Conservation (phyloP, 192 early-diverging fungal species). For the Backusella mclennaniae region DNA sequence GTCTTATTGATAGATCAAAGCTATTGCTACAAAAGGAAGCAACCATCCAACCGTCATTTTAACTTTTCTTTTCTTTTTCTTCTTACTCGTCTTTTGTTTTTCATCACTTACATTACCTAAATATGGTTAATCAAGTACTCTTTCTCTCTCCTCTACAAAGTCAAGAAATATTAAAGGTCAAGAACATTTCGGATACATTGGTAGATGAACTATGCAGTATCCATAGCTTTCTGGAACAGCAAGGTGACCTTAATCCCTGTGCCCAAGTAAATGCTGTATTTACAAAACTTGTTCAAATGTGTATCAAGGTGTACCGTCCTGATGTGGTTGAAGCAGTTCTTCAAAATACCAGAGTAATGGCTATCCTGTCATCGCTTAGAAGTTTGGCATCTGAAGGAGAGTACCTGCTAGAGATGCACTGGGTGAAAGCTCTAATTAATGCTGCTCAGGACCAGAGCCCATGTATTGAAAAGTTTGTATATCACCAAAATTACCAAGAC, state of each 20-base stretch:
- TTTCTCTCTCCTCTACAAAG: neutral
- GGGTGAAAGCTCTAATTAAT: neutral
- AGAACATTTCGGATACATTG: neutral
- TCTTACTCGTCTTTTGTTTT: neutral
- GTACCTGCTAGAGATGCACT: conserved; percentile 20
- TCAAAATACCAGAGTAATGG: neutral
- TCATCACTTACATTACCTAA: neutral
- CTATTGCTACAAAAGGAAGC: neutral
- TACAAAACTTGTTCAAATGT: conserved; percentile 21
- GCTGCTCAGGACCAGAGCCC: neutral
- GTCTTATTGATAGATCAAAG: neutral
- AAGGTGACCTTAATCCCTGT: neutral
- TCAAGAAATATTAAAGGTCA: neutral
- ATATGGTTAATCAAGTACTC: neutral
- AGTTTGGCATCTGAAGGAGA: conserved; percentile 21
- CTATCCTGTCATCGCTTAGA: conserved; percentile 4
- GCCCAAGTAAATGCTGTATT: conserved; percentile 20
- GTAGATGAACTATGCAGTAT: neutral
- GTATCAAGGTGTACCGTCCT: conserved; percentile 9
- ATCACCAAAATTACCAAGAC: conserved; percentile 27
- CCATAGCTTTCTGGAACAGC: neutral
- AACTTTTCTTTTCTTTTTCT: neutral
- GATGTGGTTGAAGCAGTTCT: neutral
- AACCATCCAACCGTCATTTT: neutral
- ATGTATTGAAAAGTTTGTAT: conserved; percentile 17